These are phyloP conservation scores for Pleurotus tuber-regium DNA, from an alignment of 768 basidiomycete species.

Conservation along the genomic window DNA sequence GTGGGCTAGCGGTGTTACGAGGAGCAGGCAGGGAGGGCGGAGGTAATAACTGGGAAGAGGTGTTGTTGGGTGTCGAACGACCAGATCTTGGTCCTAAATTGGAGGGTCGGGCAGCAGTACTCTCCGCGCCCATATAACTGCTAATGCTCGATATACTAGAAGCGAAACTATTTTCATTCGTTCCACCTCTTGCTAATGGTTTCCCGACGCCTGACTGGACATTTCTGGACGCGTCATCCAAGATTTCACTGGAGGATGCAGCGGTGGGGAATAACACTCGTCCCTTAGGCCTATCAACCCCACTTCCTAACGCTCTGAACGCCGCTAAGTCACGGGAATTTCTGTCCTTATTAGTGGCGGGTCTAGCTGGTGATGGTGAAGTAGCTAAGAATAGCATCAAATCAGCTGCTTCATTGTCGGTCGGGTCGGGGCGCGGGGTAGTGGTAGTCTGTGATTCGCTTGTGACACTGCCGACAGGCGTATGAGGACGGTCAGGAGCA, in stretches of 20 bases:
- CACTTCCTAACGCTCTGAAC: slow-evolving; percentile 51
- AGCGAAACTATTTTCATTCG: slow-evolving; percentile 40
- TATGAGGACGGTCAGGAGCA: slow-evolving; percentile 16
- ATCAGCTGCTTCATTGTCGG: slow-evolving; percentile 84
- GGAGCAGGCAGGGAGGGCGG: slow-evolving; percentile 25
- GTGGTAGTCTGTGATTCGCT: slow-evolving; percentile 33
- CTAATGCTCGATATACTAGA: slow-evolving; percentile 43
- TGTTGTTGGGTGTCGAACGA: background rate
- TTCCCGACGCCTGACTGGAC: background rate
- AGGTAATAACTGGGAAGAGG: slow-evolving; percentile 27
- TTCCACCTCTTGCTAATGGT: slow-evolving; percentile 18
- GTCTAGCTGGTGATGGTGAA: slow-evolving; percentile 77
- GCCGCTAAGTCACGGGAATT: slow-evolving; percentile 54
- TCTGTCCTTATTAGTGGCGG: slow-evolving; percentile 35
- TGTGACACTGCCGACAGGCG: slow-evolving; percentile 22
- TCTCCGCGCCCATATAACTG: slow-evolving; percentile 23
- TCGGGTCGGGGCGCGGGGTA: slow-evolving; percentile 31
- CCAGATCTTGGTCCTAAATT: slow-evolving; percentile 8
- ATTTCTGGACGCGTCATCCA: background rate
- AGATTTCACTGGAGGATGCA: slow-evolving; percentile 2
- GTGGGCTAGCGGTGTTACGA: slow-evolving; percentile 13
- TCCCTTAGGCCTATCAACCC: slow-evolving; percentile 53
- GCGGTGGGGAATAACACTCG: slow-evolving; percentile 66
- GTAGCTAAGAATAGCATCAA: slow-evolving; percentile 83
- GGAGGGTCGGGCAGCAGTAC: background rate